Base-by-base conservation (phyloP, 2,329 filamentous ascomycete species). In the Penicillium janthinellum region DNA sequence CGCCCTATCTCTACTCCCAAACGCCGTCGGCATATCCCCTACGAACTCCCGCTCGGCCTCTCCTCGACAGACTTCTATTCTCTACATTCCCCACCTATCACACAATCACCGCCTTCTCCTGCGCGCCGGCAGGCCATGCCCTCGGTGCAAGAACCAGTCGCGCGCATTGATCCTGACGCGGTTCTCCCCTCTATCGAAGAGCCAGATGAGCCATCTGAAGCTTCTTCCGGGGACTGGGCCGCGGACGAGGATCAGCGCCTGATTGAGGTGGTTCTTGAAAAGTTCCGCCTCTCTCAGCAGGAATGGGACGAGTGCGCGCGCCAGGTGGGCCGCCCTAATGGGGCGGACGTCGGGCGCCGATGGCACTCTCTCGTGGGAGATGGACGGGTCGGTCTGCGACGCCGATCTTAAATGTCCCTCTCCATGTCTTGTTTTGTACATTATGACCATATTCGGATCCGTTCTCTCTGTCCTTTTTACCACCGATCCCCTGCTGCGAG, bases 281-380 rank as follows among this genome's bases (percentile, higher is more conserved):
- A 79, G 55, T 71, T 81, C 31, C 72, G 74, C 31, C 72, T 81
- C 5, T 78, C 78, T 31, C 72, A 75, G 52, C 68, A 69, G 52
- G 77, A 81, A 52, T 80, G 78, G 79, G 75, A 77, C 28, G 79
- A 80, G 31, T 81, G 78, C 63, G 79, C 79, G 22, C 71, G 73
- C 37, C 70, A 63, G 56, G 71, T 82, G 62, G 78, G 78, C 11
- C 64, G 60, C 52, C 75, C 73, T 50, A 75, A 78, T 50, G 68
- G 74, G 34, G 74, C 75, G 17, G 77, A 74, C 51, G 69, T 80
- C 25, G 77, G 76, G n/a, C 70, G 68, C 54, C 68, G 79, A 52
- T 81, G 78, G 78, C 73, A 72, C 52, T 67, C 73, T 42, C 73
- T 81, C 12, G 67, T 81, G 17, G 73, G 73, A 10, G 73, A 78